Evolutionary conservation across 495 filamentous ascomycete genomes (phyloP).

Genomic region (Neurospora terricola): DNA sequence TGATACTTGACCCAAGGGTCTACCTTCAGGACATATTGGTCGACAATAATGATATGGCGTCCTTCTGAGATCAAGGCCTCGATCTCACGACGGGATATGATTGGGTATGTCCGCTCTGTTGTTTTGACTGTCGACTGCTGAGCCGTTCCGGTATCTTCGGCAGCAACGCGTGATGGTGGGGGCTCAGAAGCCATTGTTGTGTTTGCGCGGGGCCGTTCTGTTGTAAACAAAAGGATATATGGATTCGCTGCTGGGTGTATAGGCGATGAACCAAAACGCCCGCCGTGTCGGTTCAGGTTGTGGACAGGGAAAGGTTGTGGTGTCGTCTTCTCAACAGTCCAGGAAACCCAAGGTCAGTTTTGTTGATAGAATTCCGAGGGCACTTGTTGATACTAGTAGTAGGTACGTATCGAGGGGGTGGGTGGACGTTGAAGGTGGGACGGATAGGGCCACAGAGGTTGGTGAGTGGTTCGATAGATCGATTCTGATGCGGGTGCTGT

Average conservation of each 20-base stretch:
- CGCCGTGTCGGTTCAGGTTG: neutral
- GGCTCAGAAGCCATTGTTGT: neutral
- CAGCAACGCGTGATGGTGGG: neutral
- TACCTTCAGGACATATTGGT: slow-evolving; percentile 71
- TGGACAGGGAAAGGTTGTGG: neutral
- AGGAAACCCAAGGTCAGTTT: neutral
- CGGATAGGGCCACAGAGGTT: neutral
- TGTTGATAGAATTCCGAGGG: neutral
- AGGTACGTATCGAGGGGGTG: neutral
- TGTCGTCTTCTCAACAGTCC: neutral
- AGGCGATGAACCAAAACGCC: neutral
- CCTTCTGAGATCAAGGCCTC: slow-evolving; percentile 84
- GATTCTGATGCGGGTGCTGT: neutral
- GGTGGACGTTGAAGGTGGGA: neutral
- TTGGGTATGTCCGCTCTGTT: slow-evolving; percentile 22
- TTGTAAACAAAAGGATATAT: neutral
- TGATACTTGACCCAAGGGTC: slow-evolving; percentile 85
- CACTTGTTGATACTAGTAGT: neutral
- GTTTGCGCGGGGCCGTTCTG: neutral
- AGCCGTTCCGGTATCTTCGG: neutral
- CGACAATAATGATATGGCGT: slow-evolving; percentile 68
- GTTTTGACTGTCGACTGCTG: slow-evolving; percentile 14
- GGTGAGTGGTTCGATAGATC: neutral
- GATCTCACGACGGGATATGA: slow-evolving; percentile 64
- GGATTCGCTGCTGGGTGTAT: neutral